These are phyloP conservation scores for Aspergillus egyptiacus DNA, from an alignment of 495 filamentous ascomycete species.

Conservation along the genomic window DNA sequence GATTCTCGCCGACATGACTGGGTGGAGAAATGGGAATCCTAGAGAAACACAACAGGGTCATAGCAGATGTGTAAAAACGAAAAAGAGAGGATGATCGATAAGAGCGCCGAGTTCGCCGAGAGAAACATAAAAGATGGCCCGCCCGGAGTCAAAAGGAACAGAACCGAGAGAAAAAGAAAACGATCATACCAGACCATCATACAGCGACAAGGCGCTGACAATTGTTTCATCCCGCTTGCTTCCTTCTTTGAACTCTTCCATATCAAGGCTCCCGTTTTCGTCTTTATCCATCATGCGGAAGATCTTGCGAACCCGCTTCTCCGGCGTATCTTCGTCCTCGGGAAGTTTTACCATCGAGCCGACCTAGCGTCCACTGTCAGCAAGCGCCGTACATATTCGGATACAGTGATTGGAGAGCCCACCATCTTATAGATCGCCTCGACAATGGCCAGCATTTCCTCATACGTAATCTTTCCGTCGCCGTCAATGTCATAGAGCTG, in stretches of 20 bases:
- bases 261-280: constrained; percentile 87
- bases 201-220: constrained; percentile 90
- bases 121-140: constrained; percentile 6
- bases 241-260: constrained; percentile 98
- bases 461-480: constrained; percentile 97
- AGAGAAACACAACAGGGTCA: not conserved
- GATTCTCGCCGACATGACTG: not conserved
- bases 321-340: constrained; percentile 96
- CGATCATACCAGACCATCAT: constrained; percentile 82
- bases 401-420: not conserved
- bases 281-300: constrained; percentile 99
- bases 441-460: constrained; percentile 97
- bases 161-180: not conserved
- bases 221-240: constrained; percentile 99
- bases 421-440: constrained; percentile 99
- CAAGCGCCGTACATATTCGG: not conserved
- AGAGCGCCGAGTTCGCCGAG: constrained; percentile 26
- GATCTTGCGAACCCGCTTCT: constrained; percentile 97
- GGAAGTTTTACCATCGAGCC: constrained; percentile 99
- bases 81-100: constrained; percentile 4
- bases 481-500: constrained; percentile 99
- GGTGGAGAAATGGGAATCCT: constrained; percentile 1
- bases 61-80: not conserved
- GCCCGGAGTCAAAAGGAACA: not conserved
- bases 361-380: constrained; percentile 52